Evolutionary conservation across 345 rosid genomes (phyloP).

Genomic region (Kandelia obovata): DNA sequence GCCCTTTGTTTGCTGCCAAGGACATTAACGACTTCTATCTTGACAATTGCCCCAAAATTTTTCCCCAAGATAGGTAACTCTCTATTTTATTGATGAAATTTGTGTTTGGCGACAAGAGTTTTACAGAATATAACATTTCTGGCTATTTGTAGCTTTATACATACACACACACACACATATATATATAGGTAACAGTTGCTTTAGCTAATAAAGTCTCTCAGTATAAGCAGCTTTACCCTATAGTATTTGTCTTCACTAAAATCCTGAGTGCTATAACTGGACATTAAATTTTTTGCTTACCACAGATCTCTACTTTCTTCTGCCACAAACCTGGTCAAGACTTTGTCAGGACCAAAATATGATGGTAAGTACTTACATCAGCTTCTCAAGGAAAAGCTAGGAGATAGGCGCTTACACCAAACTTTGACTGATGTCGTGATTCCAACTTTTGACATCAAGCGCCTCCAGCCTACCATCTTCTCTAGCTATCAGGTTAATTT

Average conservation of each 20-base stretch:
- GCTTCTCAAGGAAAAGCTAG: constrained; percentile 10
- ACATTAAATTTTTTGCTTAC: not conserved
- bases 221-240: too few species aligned
- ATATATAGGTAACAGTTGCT: too few species aligned
- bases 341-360: constrained; percentile 25
- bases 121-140: too few species aligned
- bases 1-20: constrained; percentile 26
- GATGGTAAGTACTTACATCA: constrained; percentile 18
- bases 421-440: constrained; percentile 23
- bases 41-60: constrained; percentile 25
- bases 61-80: constrained; percentile 18
- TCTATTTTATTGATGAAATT: not conserved
- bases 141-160: too few species aligned
- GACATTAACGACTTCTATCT: constrained; percentile 28
- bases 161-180: too few species aligned
- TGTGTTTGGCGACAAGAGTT: not conserved
- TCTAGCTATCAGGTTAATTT: constrained; percentile 20
- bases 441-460: constrained; percentile 29
- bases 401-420: constrained; percentile 12
- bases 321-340: constrained; percentile 7
- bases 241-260: too few species aligned
- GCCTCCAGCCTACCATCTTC: constrained; percentile 27
- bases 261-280: too few species aligned
- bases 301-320: not conserved
- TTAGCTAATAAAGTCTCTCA: too few species aligned